phyloP scores from a whole-genome alignment of 1,284 basidiomycete genomes.

The Pterula multifida region DNA sequence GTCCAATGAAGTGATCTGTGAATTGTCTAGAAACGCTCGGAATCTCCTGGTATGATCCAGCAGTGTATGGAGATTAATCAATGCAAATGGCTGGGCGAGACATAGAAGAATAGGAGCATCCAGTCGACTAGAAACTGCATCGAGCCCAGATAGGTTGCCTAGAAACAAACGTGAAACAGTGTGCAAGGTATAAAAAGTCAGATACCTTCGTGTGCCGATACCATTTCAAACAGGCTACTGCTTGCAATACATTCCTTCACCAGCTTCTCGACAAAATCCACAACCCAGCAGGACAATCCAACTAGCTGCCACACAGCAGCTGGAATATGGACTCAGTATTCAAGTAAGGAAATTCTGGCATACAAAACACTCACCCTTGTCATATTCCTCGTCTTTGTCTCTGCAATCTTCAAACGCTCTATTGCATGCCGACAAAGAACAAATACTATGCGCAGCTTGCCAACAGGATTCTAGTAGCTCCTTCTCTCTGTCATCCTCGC shows the following conservation, averaged over 20 bases:
- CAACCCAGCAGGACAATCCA: conserved; percentile 43
- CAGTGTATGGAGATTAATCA: conserved; percentile 35
- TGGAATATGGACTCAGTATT: conserved; percentile 16
- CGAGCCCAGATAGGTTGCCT: conserved; percentile 11
- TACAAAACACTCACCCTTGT: neutral
- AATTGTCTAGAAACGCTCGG: conserved; percentile 28
- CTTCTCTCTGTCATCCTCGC: conserved; percentile 22
- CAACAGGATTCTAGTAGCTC: conserved; percentile 32
- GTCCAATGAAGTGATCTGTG: conserved; percentile 14
- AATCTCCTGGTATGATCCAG: conserved; percentile 47
- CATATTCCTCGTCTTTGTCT: conserved; percentile 18
- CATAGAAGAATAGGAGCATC: conserved; percentile 37
- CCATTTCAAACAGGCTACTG: conserved; percentile 10
- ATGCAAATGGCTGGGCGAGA: conserved; percentile 45
- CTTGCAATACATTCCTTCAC: conserved; percentile 39
- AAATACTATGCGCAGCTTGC: conserved; percentile 48
- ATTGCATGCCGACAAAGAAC: conserved; percentile 45
- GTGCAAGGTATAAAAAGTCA: conserved; percentile 12
- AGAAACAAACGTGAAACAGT: neutral
- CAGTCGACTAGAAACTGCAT: conserved; percentile 10
- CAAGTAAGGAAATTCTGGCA: neutral
- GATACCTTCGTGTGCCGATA: conserved; percentile 11
- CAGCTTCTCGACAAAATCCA: conserved; percentile 48
- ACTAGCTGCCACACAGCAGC: conserved; percentile 62
- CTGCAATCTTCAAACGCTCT: conserved; percentile 54